Conservation (phyloP, 1,284 basidiomycete genomes). For the Cryptococcus sp. region DNA sequence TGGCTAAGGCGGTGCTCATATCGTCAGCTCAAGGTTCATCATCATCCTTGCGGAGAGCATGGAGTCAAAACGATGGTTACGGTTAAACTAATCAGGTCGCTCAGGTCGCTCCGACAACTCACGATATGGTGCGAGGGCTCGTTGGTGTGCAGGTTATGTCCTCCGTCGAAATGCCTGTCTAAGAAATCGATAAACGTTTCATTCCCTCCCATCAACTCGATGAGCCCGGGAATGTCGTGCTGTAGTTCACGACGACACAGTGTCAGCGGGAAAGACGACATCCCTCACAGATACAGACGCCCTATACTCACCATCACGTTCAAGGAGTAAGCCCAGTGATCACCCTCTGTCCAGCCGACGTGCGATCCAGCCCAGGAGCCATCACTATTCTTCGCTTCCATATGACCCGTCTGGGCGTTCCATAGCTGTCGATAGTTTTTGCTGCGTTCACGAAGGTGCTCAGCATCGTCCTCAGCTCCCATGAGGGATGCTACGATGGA, state of each 20-base stretch:
- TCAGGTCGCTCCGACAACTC: constrained; percentile 8
- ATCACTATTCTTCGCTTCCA: constrained; percentile 71
- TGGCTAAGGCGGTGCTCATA: constrained; percentile 51
- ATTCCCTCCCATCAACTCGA: constrained; percentile 67
- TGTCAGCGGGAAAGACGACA: not conserved
- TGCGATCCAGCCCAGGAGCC: constrained; percentile 72
- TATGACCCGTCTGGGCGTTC: constrained; percentile 72
- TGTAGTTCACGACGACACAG: constrained; percentile 14
- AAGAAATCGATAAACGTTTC: constrained; percentile 65
- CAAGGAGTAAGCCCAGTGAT: constrained; percentile 80
- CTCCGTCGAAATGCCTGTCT: constrained; percentile 75
- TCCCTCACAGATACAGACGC: not conserved
- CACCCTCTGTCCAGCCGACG: constrained; percentile 77
- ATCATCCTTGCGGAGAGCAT: not conserved
- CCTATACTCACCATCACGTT: constrained; percentile 58
- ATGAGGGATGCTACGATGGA: constrained; percentile 63
- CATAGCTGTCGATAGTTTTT: constrained; percentile 64
- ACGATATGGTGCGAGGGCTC: constrained; percentile 59
- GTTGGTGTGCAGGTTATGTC: constrained; percentile 80
- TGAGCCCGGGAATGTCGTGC: constrained; percentile 64
- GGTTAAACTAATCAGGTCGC: not conserved
- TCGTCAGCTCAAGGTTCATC: not conserved
- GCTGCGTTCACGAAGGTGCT: constrained; percentile 62
- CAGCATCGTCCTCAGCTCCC: constrained; percentile 59
- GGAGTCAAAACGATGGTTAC: not conserved